A percentile compares a stretch with the other conserved stretches of the same genome.
Evolutionary conservation across 371 early-diverging fungal genomes (phyloP).

Genomic region (Enterocytospora artemiae): DNA sequence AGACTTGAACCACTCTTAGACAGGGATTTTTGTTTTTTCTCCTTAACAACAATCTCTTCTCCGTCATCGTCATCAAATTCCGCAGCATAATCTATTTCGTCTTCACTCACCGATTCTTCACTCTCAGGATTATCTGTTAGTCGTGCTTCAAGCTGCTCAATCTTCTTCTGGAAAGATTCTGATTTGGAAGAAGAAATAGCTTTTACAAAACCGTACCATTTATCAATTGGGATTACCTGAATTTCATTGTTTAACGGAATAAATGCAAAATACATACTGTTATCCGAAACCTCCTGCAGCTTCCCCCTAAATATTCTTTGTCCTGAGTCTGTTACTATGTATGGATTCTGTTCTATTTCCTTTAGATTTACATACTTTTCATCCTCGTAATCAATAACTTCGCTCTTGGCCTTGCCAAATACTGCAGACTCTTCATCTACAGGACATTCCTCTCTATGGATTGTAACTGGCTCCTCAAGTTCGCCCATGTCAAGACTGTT

Average conservation of each 20-base stretch:
- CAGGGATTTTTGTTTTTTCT: slow-evolving; percentile 40
- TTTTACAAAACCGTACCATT: slow-evolving; percentile 56
- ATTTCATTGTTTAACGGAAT: slow-evolving; percentile 38
- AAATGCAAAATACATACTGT: slow-evolving; percentile 52
- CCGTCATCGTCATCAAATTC: slow-evolving; percentile 58
- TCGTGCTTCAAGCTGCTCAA: slow-evolving; percentile 9
- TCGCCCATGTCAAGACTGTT: slow-evolving; percentile 24
- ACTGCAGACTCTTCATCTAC: slow-evolving; percentile 20
- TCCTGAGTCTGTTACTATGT: slow-evolving; percentile 47
- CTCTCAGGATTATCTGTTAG: slow-evolving; percentile 8
- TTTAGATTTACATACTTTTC: slow-evolving; percentile 48
- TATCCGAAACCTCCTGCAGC: slow-evolving; percentile 34
- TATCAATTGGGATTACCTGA: slow-evolving; percentile 41
- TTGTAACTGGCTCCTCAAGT: slow-evolving; percentile 19
- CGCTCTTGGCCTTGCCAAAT: slow-evolving; percentile 51
- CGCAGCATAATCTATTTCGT: slow-evolving; percentile 57
- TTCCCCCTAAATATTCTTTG: slow-evolving; percentile 40
- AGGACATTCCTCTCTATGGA: slow-evolving; percentile 27
- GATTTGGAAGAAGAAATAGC: too few relatives aligned
- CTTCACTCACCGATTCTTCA: slow-evolving; percentile 21
- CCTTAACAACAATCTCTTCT: slow-evolving; percentile 37
- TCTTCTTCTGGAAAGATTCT: slow-evolving; percentile 32
- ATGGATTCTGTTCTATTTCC: slow-evolving; percentile 47
- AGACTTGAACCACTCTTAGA: slow-evolving; percentile 49
- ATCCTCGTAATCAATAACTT: slow-evolving; percentile 51